Evolutionary conservation across 345 rosid species (phyloP), one percentile per base, ranked within the genome.

Genomic region (Populus ilicifolia): DNA sequence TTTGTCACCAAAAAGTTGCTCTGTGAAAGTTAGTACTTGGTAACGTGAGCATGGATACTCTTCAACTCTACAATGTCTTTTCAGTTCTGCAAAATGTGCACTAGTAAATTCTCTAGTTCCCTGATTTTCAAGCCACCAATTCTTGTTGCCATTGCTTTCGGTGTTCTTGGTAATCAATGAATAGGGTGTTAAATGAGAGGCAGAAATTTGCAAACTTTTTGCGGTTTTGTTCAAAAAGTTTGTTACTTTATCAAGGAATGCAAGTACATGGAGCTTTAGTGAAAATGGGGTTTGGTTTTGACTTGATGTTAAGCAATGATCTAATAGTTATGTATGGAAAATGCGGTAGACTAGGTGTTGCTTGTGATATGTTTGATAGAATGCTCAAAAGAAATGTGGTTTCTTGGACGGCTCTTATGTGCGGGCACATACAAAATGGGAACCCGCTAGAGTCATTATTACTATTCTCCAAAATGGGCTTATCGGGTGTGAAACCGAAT

Each of bases 341-440:
- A 87, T 89, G 93, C 76, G 83, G 84, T 61, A 74, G 80, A 78
- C 80, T 88, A 73, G 70, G 39, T 8, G 14, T 44, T 62, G 97
- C 95, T 23, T 75, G 83, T 48, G 73, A 39, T 12, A 89, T 92
- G 93, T 90, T 92, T 76, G 91, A 92, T 68, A 84, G 56, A 84
- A 89, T 92, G 97, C 81, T 70, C 44, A 84, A 81, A 39, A 87
- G 90, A 85, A 92, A 92, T 27, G 89, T 89, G 81, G 92, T 90
- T 87, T 89, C 95, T 35, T 90, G 95, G 97, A 92, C 98, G 1
- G 85, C 94, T 61, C 97, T 93, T 52, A 91, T 91, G 94, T 86
- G 93, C 25, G 98, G 93, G 44, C 80, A 83, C 78, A 79, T 93
- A 48, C 85, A 73, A 35, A 82, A 77, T 13, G 90, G 90, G 13